Conservation (phyloP, 495 filamentous ascomycete genomes). For the Glarea lozoyensis region DNA sequence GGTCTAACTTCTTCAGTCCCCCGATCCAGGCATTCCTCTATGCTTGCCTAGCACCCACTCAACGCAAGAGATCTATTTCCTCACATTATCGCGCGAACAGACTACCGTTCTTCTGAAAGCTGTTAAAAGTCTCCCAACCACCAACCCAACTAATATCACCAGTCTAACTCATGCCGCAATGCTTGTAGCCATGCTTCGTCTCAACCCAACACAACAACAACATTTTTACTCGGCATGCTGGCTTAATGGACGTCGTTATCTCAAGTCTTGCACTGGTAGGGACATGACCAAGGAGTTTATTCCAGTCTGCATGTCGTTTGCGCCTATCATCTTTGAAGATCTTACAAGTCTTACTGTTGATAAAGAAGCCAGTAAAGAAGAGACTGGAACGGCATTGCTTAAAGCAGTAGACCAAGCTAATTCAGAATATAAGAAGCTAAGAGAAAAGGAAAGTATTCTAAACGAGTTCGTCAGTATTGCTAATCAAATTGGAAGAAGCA, state of each 20-base stretch:
- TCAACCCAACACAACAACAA: not conserved
- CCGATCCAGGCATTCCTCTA: conserved; percentile 7
- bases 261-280: not conserved
- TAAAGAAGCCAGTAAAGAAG: not conserved
- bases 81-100: conserved; percentile 2
- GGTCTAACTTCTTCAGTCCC: not conserved
- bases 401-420: not conserved
- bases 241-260: conserved; percentile 16
- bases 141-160: conserved; percentile 9
- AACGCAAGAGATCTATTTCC: conserved; percentile 4
- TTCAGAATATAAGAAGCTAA: conserved; percentile 4
- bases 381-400: conserved; percentile 1
- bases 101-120: conserved; percentile 2
- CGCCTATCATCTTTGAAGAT: conserved; percentile 8
- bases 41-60: not conserved
- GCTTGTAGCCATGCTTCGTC: conserved; percentile 6
- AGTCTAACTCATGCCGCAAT: conserved; percentile 13
- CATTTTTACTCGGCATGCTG: conserved; percentile 12
- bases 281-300: conserved; percentile 4
- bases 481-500: conserved; percentile 2
- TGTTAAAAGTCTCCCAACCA: not conserved
- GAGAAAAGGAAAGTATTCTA: conserved; percentile 3
- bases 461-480: not conserved
- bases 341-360: not conserved
- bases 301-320: conserved; percentile 10